phyloP scores from a whole-genome alignment of 148 eudicot genomes.

The Spergularia marina region DNA sequence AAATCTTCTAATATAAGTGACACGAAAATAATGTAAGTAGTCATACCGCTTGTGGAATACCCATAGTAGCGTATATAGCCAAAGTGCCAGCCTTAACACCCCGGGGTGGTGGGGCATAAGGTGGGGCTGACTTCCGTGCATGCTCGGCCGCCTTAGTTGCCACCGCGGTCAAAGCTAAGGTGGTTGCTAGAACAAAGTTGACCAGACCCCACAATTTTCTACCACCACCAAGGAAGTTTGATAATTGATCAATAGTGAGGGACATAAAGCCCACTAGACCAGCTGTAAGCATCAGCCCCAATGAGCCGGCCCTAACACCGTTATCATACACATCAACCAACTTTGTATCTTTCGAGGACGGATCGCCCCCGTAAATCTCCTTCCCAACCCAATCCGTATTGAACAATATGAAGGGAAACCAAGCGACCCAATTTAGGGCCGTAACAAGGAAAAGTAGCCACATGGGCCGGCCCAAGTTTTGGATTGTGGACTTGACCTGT shows the following conservation, averaged over 20 bases:
- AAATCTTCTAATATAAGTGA: background rate
- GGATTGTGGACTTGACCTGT: conserved; percentile 49
- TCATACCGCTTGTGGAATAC: conserved; percentile 81
- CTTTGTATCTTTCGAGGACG: conserved; percentile 12
- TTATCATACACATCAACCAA: conserved; percentile 26
- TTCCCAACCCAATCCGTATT: conserved; percentile 78
- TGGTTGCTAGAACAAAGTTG: conserved; percentile 51
- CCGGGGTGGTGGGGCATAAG: conserved; percentile 24
- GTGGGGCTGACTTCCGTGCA: conserved; percentile 22
- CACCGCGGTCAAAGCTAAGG: conserved; percentile 49
- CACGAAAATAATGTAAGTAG: background rate
- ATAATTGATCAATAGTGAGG: conserved; percentile 41
- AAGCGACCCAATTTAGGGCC: conserved; percentile 58
- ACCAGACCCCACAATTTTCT: conserved; percentile 69
- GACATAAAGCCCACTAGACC: conserved; percentile 55
- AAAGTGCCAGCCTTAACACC: conserved; percentile 52
- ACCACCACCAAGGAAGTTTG: conserved; percentile 54
- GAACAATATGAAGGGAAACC: conserved; percentile 65
- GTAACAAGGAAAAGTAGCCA: conserved; percentile 64
- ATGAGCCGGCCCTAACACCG: conserved; percentile 64
- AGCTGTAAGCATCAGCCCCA: conserved; percentile 73
- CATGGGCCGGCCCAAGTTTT: conserved; percentile 55
- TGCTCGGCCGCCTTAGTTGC: conserved; percentile 55
- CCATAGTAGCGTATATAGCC: conserved; percentile 59
- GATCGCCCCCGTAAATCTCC: conserved; percentile 67